Evolutionary conservation across 192 early-diverging fungal genomes (phyloP).

Genomic region (Podochytrium sp.): DNA sequence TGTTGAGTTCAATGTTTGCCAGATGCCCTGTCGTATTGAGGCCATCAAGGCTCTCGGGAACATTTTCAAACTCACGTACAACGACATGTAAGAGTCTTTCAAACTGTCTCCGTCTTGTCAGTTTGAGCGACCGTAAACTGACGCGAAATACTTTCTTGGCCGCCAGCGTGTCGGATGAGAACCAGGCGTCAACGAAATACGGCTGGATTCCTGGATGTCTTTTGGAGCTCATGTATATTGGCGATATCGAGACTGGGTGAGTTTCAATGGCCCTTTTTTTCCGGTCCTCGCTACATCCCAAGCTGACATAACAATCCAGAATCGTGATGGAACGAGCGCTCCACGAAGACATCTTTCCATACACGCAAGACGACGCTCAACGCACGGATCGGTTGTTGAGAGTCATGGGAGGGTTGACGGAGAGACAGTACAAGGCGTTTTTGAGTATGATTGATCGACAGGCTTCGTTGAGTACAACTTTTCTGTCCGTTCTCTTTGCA

Average conservation of each 20-base stretch:
- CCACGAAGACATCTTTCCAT: slow-evolving; percentile 66
- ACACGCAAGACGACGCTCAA: slow-evolving; percentile 51
- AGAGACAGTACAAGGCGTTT: slow-evolving; percentile 75
- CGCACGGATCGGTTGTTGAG: slow-evolving; percentile 73
- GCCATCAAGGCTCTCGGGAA: slow-evolving; percentile 73
- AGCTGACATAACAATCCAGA: neutral
- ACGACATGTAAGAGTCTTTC: slow-evolving; percentile 60
- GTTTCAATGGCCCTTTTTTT: neutral
- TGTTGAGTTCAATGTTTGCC: neutral
- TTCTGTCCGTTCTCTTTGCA: neutral
- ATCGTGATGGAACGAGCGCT: slow-evolving; percentile 65
- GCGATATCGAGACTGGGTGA: slow-evolving; percentile 78
- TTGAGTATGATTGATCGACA: slow-evolving; percentile 75
- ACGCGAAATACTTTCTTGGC: slow-evolving; percentile 4
- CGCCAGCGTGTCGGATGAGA: slow-evolving; percentile 50
- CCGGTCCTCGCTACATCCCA: too few species aligned
- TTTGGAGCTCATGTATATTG: slow-evolving; percentile 83
- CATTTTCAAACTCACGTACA: slow-evolving; percentile 76
- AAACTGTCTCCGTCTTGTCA: neutral
- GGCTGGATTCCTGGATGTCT: slow-evolving; percentile 82
- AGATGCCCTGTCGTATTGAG: slow-evolving; percentile 68
- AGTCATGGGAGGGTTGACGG: slow-evolving; percentile 66
- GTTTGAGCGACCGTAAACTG: neutral
- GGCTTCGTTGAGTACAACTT: too few species aligned
- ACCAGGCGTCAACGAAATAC: slow-evolving; percentile 64